Base-by-base conservation (phyloP, 345 rosid species). In the Gossypium turneri region DNA sequence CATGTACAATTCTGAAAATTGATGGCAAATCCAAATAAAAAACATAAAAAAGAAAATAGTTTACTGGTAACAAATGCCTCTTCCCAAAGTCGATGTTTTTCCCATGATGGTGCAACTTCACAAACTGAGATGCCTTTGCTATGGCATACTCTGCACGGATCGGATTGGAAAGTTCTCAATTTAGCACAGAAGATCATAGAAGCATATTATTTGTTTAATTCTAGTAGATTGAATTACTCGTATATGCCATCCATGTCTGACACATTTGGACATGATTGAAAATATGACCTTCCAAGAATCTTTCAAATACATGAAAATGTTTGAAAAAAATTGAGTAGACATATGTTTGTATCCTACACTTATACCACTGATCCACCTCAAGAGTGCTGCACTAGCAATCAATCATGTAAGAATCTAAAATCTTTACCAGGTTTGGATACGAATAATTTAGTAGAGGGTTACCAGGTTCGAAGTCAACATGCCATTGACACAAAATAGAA, bases 31-130 rank as follows among this genome's bases (percentile, higher is more conserved):
- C 27, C 52, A 12, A 48, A 25, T 2, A 19, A 51, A 29, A 19
- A 20, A 57, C 2, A 22, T 9, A 57, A 57, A 20, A 57, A 10
- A 2, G 12, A 47, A 34, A 51, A 19, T 52, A 48, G 75, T 70
- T 73, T 84, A 89, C 97, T 89, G 64, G 94, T 91, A 73, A 91
- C 70, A 77, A 91, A 91, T 62, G 94, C 94, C 80, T 91, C 97
- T 79, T 85, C 83, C 97, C 94, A 88, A 57, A 79, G 81, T 75
- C 79, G 88, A 53, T 63, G 83, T 72, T 78, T 76, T 29, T 90
- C 77, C 97, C 92, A 91, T 12, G 87, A 84, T 67, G 94, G 90
- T 67, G 97, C 86, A 69, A 81, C 86, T 83, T 91, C 91, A 44
- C 81, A 58, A 66, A 81, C 62, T n/a, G 89, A 85, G 34, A 91